Evolutionary conservation across 2,329 filamentous ascomycete genomes (phyloP).

Genomic region (Scopulariopsis brevicaulis): DNA sequence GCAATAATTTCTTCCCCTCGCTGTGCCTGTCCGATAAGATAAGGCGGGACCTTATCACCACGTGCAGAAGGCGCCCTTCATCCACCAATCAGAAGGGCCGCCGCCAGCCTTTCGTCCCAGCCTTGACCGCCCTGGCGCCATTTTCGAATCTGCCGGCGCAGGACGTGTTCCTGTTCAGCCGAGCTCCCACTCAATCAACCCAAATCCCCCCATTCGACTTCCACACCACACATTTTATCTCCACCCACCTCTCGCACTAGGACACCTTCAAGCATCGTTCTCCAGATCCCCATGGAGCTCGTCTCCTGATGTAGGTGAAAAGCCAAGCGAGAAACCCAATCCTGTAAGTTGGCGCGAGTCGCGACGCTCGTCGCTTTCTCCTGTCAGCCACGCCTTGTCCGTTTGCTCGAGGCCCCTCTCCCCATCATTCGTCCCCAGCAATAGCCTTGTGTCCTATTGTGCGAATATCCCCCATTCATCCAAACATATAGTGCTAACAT

Average conservation of each 20-base stretch:
- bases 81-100: not conserved
- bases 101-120: conserved; percentile 1
- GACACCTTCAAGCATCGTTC: not conserved
- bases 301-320: conserved; percentile 1
- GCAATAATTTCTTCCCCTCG: not conserved
- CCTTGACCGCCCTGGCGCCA: conserved; percentile 3
- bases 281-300: not conserved
- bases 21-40: not conserved
- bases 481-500: not conserved
- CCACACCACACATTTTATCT: conserved; percentile 1
- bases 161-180: not conserved
- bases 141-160: conserved; percentile 3
- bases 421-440: not conserved
- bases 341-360: not conserved
- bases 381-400: not conserved
- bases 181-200: not conserved
- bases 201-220: not conserved
- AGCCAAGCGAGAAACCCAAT: not conserved
- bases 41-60: not conserved
- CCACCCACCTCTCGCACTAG: not conserved
- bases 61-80: not conserved
- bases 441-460: not conserved
- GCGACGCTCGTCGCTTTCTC: not conserved
- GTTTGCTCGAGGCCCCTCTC: not conserved
- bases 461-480: not conserved